Evolutionary conservation across 495 filamentous ascomycete genomes (phyloP).

Genomic region (Staphylotrichum longicolle): DNA sequence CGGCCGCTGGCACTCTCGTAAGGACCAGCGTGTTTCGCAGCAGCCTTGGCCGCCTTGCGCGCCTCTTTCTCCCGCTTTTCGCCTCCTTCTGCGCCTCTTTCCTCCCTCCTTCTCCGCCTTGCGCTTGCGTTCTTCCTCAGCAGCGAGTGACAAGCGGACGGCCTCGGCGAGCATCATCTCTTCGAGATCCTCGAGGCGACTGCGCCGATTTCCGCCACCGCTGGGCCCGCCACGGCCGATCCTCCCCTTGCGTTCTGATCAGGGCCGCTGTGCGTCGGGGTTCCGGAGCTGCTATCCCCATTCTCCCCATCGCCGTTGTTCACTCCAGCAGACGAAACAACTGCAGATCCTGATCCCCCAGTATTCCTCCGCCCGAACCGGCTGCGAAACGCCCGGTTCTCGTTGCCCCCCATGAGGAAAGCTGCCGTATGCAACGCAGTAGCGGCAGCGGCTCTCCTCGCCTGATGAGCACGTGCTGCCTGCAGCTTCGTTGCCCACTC

Average conservation of each 20-base stretch:
- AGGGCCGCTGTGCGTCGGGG: constrained; percentile 28
- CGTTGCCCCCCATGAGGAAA: constrained; percentile 74
- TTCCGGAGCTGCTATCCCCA: constrained; percentile 33
- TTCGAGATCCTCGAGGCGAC: constrained; percentile 82
- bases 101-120: constrained; percentile 74
- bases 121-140: constrained; percentile 83
- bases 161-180: constrained; percentile 99
- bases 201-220: constrained; percentile 50
- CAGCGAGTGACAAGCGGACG: constrained; percentile 80
- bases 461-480: constrained; percentile 77
- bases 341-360: constrained; percentile 35
- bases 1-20: constrained; percentile 38
- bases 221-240: constrained; percentile 16
- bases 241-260: constrained; percentile 19
- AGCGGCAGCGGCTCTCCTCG: constrained; percentile 85
- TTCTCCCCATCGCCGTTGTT: constrained; percentile 32
- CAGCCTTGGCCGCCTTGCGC: constrained; percentile 70
- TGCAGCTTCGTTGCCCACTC: constrained; percentile 92
- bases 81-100: constrained; percentile 56
- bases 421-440: constrained; percentile 94
- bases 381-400: constrained; percentile 45
- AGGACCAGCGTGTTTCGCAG: constrained; percentile 52
- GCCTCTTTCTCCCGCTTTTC: constrained; percentile 82
- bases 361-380: constrained; percentile 52
- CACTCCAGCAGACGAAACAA: constrained; percentile 30